Base-by-base conservation (phyloP, 2,329 filamentous ascomycete genomes). In the Sporothrix protearum region DNA sequence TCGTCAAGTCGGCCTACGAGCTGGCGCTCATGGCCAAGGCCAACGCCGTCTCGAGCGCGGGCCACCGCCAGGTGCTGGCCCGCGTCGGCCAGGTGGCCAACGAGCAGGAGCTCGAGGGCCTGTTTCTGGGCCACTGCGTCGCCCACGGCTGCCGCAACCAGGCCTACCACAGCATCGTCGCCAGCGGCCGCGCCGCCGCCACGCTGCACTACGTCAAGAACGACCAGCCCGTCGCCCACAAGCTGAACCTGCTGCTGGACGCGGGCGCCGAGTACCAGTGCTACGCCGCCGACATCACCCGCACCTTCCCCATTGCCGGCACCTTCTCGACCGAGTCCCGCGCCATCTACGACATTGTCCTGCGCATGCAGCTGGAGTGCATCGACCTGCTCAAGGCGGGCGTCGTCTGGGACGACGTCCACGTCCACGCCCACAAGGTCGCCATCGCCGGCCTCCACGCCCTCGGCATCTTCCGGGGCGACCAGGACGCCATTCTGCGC, bases 151-250 rank as follows among this genome's bases (percentile, higher is more conserved):
- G 91, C 69, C 91, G 89, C 78, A 89, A 96, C 76, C 93, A 96
- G 83, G 91, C 95, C 0, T 98, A 98, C 81, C 88, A 92, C 75
- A 90, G 91, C 73, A 97, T 98, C 77, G 89, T 96, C 22, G 95
- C 93, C 0, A 88, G 88, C 45, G 95, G 95, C 12, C 86, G 89
- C 5, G 90, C 92, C 19, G 94, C 92, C 0, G 92, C 94, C 5
- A 96, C 93, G 1, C 85, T 97, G 45, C 95, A 97, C 82, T 97
- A 97, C 77, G 88, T 93, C 30, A 88, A 91, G 77, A 97, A 97
- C 79, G 85, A 94, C 74, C 85, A 90, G 77, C 85, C 89, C 0
- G 82, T 95, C 47, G 81, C 82, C 0, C 88, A 88, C 57, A 94
- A 95, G 81, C 87, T 92, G 70, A 91, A 96, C 76, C 81, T 97